Evolutionary conservation across 2,329 filamentous ascomycete genomes (phyloP), one percentile per base, ranked within the genome.

Genomic region (Curvularia sp.): DNA sequence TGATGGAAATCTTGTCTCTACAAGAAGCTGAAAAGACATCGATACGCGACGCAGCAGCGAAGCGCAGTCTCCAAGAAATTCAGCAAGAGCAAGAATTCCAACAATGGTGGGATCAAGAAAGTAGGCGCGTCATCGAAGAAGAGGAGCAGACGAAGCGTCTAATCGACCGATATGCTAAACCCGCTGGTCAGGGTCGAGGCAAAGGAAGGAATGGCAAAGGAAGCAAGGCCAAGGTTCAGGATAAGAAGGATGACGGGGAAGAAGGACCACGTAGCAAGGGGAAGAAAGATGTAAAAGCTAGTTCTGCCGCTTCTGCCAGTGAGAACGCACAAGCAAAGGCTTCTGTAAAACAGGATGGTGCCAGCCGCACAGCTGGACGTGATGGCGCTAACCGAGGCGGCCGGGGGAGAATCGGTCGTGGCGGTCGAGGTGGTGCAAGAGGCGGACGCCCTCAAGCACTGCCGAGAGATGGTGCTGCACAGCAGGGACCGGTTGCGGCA

Each of bases 11-110:
- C 56, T 89, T 98, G 13, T 88, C 88, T 7, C 88, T 96, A 71
- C 93, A 99, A 77, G 87, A 89, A 74, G 87, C 87, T 8, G 93
- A 97, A 74, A 95, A 96, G 72, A 87, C 92, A 56, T 85, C 87
- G 18, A 88, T 96, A 60, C 89, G 87, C 52, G 93, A 97, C 73
- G 92, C 93, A 0, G 88, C 88, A 10, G 91, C 93, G 2, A 97
- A 96, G 78, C 86, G 94, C 55, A 95, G 91, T 63, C 80, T 99
- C 28, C 89, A 96, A 71, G 95, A 98, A 63, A 99, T 99, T 58
- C 95, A 99, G 75, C 88, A 95, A 65, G 95, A 99, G 77, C 95
- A 99, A 73, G 92, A 92, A 50, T 99, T 99, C 74, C 92, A 97
- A 74, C 89, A 96, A 74, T 97, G 93, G 93, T 97, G 93, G 93